Base-by-base conservation (phyloP, 345 rosid genomes). In the Salix dunnii region DNA sequence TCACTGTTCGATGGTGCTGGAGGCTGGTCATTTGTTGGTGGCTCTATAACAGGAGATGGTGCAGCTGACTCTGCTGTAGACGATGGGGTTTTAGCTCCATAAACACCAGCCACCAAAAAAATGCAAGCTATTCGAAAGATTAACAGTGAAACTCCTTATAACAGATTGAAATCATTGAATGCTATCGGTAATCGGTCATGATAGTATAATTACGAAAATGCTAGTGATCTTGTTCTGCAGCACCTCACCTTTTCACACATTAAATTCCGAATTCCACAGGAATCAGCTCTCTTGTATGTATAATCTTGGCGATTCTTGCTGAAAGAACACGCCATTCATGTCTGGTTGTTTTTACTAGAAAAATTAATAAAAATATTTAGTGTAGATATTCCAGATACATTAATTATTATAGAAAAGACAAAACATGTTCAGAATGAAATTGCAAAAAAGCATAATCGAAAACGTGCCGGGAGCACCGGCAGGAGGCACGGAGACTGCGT, bases 41-140 rank as follows among this genome's bases (percentile, higher is more conserved):
- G 14, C 7, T 30, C 7, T 8, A 4, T 38, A 55, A 23, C 9
- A 18, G 76, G 48, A 53, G 68, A 43, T 46, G 72, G 49, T 40
- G 70, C 21, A 20, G 43, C 23, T 58, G 51, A 5, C n/a, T 14
- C 66, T 8, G 74, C 31, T 16, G 53, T 2, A 7, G 51, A 36
- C 27, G 35, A 58, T 73, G 76, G 67, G 23, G 76, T 14, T 9
- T 35, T 31, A 60, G 33, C 76, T 73, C 68, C 53, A 38, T 21
- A 21, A 53, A 53, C 60, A 53, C 20, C 6, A 18, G 23, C 60
- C 60, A 21, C 46, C 10, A 7, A 53, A 53, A 20, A 18, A 18
- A 48, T 53, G 20, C 1, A 53, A 21, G 60, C 25, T 7, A n/a
- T 7, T 9, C 6, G 7, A 21, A 53, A 53, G 21, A 53, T 20